Conservation (phyloP, 352 stramenopile genomes). For the Thalassiosira sp. region DNA sequence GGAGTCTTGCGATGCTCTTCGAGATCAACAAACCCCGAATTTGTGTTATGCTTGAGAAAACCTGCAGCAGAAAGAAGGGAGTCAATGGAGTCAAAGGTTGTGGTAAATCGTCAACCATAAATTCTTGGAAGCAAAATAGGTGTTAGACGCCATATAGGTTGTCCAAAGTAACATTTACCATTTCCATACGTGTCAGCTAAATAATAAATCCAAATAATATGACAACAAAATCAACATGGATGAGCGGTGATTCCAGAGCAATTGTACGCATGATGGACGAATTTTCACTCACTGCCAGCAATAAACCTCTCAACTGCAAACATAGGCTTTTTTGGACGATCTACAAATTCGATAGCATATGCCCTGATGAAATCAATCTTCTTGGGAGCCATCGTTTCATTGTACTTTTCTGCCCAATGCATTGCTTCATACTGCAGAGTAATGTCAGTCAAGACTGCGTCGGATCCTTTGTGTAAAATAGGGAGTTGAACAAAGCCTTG, state of each 20-base stretch:
- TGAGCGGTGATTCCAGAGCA: too few relatives aligned
- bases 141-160: too few relatives aligned
- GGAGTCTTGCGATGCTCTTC: conserved; percentile 75
- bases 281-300: conserved; percentile 59
- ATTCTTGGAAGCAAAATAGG: too few relatives aligned
- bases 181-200: background rate
- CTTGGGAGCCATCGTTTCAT: conserved; percentile 69
- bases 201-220: conserved; percentile 1
- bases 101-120: too few relatives aligned
- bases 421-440: conserved; percentile 80
- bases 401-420: conserved; percentile 76
- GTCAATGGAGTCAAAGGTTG: too few relatives aligned
- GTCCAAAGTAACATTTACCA: too few relatives aligned
- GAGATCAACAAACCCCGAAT: conserved; percentile 80
- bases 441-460: conserved; percentile 79
- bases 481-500: background rate
- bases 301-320: conserved; percentile 83
- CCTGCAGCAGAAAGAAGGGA: too few relatives aligned
- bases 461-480: conserved; percentile 58
- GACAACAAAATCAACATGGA: too few relatives aligned
- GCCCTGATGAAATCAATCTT: conserved; percentile 82
- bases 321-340: conserved; percentile 63
- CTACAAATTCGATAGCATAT: conserved; percentile 82
- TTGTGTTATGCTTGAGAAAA: conserved; percentile 85
- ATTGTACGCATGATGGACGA: too few relatives aligned